Evolutionary conservation across 768 basidiomycete genomes (phyloP).

Genomic region (Suillus hirtellus): DNA sequence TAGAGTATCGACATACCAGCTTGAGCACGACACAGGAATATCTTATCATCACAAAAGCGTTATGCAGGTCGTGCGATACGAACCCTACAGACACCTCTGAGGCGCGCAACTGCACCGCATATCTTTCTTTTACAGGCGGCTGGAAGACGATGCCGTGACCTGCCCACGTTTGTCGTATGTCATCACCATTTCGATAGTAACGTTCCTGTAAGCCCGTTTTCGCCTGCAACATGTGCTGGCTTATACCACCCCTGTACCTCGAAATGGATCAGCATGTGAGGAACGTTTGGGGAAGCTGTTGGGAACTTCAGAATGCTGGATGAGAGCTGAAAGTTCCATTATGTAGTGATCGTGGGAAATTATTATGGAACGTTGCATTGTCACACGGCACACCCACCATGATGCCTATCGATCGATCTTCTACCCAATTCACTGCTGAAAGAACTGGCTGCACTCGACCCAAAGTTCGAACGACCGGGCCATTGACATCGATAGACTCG

Average conservation of each 20-base stretch:
- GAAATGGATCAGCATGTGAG: not conserved
- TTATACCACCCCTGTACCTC: not conserved
- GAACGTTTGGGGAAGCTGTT: not conserved
- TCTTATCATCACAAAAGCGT: not conserved
- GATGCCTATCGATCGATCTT: not conserved
- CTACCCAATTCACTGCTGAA: not conserved
- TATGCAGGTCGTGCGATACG: not conserved
- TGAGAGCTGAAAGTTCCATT: not conserved
- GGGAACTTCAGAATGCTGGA: not conserved
- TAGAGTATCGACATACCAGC: not conserved
- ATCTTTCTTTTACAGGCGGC: not conserved
- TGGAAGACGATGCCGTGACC: not conserved
- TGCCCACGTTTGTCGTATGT: not conserved
- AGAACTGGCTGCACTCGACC: not conserved
- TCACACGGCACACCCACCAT: not conserved
- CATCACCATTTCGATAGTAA: not conserved
- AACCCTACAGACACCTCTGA: not conserved
- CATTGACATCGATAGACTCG: not conserved
- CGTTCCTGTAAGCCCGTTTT: not conserved
- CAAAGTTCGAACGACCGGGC: not conserved
- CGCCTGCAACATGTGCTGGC: not conserved
- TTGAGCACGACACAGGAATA: not conserved
- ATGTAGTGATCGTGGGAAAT: not conserved
- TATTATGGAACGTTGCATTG: not conserved
- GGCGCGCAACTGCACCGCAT: not conserved